Base-by-base conservation (phyloP, 495 filamentous ascomycete species). In the Talaromyces borbonicus region DNA sequence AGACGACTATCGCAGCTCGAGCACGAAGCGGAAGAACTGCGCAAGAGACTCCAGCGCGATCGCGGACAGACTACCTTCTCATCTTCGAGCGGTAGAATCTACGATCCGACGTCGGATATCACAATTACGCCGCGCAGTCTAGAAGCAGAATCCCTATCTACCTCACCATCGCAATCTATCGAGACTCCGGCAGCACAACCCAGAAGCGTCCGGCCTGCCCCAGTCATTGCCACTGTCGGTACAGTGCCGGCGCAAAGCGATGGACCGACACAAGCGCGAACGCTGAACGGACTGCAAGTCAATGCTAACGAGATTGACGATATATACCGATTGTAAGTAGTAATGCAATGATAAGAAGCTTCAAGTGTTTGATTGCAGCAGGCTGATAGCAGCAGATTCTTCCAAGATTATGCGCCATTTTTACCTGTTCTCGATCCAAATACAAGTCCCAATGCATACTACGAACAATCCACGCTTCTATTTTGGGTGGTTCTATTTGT, bases 401-500 rank as follows among this genome's bases (percentile, higher is more conserved):
- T 74, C 43, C 49, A 52, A 2, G 50, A 73, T 12, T 74, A 73
- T 52, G 58, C 67, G 11, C 59, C 56, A 1, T 67, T 74, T 41
- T 48, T 75, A 0, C 69, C 71, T 0, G 67, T 76, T 7, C 55
- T 77, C 0, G 65, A 72, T 31, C 56, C 60, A 0, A 41, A 48
- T 3, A 63, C 52, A 2, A 55, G 37, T 2, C 73, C 74, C 0
- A 65, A 75, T 45, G 40, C 62, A 1, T 71, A 65, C 33, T 71
- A 69, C 49, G 47, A 55, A 0, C 60, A 64, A 37, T 76, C 68
- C 0, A 60, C 68, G 0, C 69, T 76, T 41, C 56, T 78, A 0
- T 77, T 76, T 46, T 77, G 72, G 73, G 50, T 62, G 1, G 56
- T 78, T 3, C 63, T 71, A 11, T 66, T 63, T 19, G 64, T 60